Evolutionary conservation across 805 yeast species (phyloP), one percentile per base, ranked within the genome.

Genomic region (Kluyveromyces starmeri): DNA sequence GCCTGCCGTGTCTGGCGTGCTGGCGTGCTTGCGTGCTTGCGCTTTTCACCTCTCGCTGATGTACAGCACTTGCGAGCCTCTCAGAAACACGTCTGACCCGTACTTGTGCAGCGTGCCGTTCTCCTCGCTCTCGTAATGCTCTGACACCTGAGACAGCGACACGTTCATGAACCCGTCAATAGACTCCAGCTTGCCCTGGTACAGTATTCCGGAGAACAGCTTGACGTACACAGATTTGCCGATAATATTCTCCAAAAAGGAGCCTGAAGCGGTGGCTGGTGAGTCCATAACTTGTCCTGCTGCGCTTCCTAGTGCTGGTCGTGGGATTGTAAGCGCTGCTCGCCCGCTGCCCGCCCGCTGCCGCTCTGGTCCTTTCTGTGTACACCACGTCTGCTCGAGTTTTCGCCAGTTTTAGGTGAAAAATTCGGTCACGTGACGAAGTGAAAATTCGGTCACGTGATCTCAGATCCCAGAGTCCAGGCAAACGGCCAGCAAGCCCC

Each of bases 91-190:
- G 25, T 58, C 63, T 17, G 50, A 50, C 23, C 47, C 44, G 30
- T 57, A 58, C 17, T 45, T 50, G 22, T 47, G 53, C 18, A 58
- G 37, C 11, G 54, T 39, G 6, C 60, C 61, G 33, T 56, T 54
- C 8, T 43, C 42, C 12, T 44, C 46, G 21, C 42, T 50, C 34
- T 57, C 62, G 32, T 53, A 58, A 36, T 56, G 61, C 35, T 92
- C 98, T 30, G 73, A 67, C 4, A 94, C 75, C 41, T 77, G 70
- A 36, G 82, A 85, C 44, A 92, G 68, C 2, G 89, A 94, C 32
- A 92, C 80, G 61, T 92, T 92, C 96, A 92, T 86, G 64, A 78
- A 92, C 7, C 97, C 97, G 55, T 92, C 98, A 38, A 92, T 88
- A 26, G 96, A 83, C 47, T 83, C 89, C 43, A 83, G 68, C 32